Evolutionary conservation across 2,329 filamentous ascomycete species (phyloP), one percentile per base, ranked within the genome.

Genomic region (Hansfordia pulvinata): DNA sequence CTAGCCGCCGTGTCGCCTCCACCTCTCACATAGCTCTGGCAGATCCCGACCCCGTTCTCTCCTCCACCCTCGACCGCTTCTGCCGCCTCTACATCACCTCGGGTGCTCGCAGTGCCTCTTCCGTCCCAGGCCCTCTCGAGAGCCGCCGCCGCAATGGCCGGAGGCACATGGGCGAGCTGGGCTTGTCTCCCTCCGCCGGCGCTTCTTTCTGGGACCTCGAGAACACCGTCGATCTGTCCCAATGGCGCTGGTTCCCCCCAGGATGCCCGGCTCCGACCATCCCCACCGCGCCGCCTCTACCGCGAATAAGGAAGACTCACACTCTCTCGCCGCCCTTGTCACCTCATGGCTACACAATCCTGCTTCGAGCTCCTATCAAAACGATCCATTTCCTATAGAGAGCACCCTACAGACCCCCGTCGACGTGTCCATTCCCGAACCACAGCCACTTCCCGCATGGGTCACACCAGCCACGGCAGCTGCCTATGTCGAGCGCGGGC

Each of bases 1-100:
- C 58, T 40, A 56, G 57, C 32, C 50, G 50, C 36, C 52, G 54
- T n/a, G n/a, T n/a, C n/a, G n/a, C n/a, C n/a, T n/a, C 23, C 41
- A 58, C 21, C 35, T 46, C 22, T 38, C 52, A 12, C 39, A 53
- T 8, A 37, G 38, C 31, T 61, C 66, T 27, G 50, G 55, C 22
- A 42, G 74, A 37, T 77, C 61, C 64, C 17, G 73, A 79, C 38
- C 56, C 66, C 23, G 37, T 65, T 14, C 56, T 78, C 10, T 47
- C 52, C 14, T 47, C 52, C 27, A 60, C 62, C 3, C 67, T 72
- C 36, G 54, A 60, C 24, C 52, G 56, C 11, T 64, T 56, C 39
- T 55, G 44, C 27, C 35, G 40, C 20, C 32, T 43, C 2, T 52
- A 49, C 6, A 34, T 31, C 17, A 33, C 25, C 6, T n/a, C n/a